Conservation (phyloP, 805 yeast genomes). For the Wickerhamiella australiensis region DNA sequence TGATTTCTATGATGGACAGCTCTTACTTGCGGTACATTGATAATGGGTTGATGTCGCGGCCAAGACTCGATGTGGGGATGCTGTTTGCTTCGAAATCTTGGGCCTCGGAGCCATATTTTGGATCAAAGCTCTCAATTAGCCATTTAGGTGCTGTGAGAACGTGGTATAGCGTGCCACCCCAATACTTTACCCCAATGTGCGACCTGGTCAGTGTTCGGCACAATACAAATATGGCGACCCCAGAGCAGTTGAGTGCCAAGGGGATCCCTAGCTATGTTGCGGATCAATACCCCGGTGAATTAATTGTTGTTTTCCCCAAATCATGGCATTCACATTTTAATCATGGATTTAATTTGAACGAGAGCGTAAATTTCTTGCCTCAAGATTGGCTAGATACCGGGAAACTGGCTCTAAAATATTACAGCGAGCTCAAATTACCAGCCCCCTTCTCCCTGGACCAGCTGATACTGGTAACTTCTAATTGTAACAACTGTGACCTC, state of each 20-base stretch:
- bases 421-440: background rate
- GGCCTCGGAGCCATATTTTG: constrained; percentile 84
- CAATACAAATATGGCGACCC: constrained; percentile 47
- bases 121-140: constrained; percentile 70
- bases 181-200: constrained; percentile 46
- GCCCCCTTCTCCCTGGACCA: constrained; percentile 8
- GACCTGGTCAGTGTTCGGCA: constrained; percentile 40
- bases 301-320: constrained; percentile 52
- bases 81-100: constrained; percentile 76
- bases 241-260: constrained; percentile 37
- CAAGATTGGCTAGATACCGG: constrained; percentile 4
- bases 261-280: constrained; percentile 38
- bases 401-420: background rate
- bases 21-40: constrained; percentile 57
- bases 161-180: constrained; percentile 76
- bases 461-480: constrained; percentile 1
- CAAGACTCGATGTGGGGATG: constrained; percentile 80
- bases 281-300: constrained; percentile 68
- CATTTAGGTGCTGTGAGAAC: constrained; percentile 71
- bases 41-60: background rate
- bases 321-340: constrained; percentile 6
- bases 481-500: background rate
- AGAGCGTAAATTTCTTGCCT: background rate
- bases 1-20: constrained; percentile 52
- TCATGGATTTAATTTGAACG: constrained; percentile 14